phyloP scores from a whole-genome alignment of 495 filamentous ascomycete genomes.

The Hypoxylon fuscum region DNA sequence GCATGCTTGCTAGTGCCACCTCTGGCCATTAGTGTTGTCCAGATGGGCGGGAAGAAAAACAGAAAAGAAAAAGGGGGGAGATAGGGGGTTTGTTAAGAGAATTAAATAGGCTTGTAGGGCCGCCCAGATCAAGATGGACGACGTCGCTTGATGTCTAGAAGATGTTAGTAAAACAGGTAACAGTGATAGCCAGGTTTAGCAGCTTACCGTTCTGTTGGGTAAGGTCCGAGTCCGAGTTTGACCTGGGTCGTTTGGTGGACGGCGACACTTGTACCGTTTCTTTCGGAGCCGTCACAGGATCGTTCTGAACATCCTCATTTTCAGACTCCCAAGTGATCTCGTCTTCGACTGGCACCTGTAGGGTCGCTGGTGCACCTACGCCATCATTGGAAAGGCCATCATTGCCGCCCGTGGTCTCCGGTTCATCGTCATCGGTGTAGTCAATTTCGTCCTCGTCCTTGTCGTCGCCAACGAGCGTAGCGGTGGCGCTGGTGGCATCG shows the following conservation, averaged over 20 bases:
- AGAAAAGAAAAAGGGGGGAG: too few species aligned
- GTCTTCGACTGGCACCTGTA: constrained; percentile 39
- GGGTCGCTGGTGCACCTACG: constrained; percentile 4
- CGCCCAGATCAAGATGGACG: constrained; percentile 49
- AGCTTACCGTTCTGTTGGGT: constrained; percentile 53
- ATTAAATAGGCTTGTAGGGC: background rate
- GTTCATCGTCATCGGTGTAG: constrained; percentile 52
- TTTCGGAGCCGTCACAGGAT: constrained; percentile 24
- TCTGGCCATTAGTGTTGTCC: constrained; percentile 28
- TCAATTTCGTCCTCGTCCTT: constrained; percentile 57
- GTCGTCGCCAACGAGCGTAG: constrained; percentile 51
- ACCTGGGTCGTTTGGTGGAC: constrained; percentile 37
- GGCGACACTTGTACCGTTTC: constrained; percentile 47
- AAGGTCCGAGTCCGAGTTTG: constrained; percentile 38
- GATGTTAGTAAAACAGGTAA: constrained; percentile 39
- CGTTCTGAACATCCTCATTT: constrained; percentile 49
- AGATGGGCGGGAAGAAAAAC: constrained; percentile 2
- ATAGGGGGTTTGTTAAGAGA: background rate
- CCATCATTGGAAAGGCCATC: constrained; percentile 18
- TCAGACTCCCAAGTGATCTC: constrained; percentile 58
- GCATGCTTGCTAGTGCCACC: constrained; percentile 18
- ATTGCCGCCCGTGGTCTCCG: constrained; percentile 18
- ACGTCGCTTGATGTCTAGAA: constrained; percentile 60
- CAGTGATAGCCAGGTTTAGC: background rate
- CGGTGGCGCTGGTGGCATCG: constrained; percentile 51